phyloP scores from a whole-genome alignment of 805 yeast species.

The Lipomyces sp. region DNA sequence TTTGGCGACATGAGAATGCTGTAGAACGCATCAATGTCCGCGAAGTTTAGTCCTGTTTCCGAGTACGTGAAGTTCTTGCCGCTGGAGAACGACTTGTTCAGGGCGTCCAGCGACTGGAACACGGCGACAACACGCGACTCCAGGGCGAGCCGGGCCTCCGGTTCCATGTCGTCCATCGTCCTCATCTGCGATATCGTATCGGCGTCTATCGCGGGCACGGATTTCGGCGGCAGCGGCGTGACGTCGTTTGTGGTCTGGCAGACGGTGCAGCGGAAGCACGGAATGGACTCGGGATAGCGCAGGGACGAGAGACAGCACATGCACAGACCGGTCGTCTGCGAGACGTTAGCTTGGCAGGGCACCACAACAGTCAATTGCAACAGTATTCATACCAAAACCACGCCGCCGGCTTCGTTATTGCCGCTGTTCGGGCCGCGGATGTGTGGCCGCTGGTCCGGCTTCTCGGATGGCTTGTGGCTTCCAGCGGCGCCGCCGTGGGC shows the following conservation, averaged over 20 bases:
- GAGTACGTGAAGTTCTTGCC: conserved; percentile 42
- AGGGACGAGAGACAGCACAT: conserved; percentile 35
- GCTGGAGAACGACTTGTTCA: conserved; percentile 56
- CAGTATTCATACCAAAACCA: background rate
- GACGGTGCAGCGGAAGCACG: conserved; percentile 53
- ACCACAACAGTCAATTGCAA: background rate
- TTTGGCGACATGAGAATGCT: conserved; percentile 53
- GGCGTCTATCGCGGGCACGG: background rate
- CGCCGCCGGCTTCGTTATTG: background rate
- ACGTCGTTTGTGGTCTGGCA: conserved; percentile 43
- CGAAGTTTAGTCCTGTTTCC: conserved; percentile 49
- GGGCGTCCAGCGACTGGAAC: conserved; percentile 47
- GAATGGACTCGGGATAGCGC: conserved; percentile 30
- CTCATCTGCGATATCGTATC: conserved; percentile 1
- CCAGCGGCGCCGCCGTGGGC: background rate
- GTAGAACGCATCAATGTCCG: conserved; percentile 49
- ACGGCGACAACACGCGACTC: conserved; percentile 46
- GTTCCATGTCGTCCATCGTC: conserved; percentile 42
- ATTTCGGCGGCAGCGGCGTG: conserved; percentile 14
- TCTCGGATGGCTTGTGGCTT: too few relatives aligned
- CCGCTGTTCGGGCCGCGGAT: too few relatives aligned
- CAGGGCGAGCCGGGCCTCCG: conserved; percentile 37
- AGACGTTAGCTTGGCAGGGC: background rate
- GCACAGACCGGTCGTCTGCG: conserved; percentile 32
- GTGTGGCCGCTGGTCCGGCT: background rate